phyloP scores from a whole-genome alignment of 139 green algal genomes.

The Mychonastes homosphaera region DNA sequence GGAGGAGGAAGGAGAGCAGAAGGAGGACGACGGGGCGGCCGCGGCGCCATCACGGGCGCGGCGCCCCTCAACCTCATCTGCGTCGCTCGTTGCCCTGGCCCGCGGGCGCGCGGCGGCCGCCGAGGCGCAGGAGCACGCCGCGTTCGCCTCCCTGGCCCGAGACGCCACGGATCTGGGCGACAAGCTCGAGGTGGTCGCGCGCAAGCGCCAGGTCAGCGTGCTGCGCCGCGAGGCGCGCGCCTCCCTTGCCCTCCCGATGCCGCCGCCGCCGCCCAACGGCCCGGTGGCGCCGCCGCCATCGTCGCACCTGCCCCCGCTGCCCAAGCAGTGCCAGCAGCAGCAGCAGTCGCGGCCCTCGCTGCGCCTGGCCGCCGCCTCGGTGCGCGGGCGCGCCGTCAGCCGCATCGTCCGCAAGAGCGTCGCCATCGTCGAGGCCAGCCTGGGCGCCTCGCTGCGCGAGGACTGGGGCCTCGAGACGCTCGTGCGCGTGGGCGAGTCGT shows the following conservation, averaged over 20 bases:
- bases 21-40: background rate
- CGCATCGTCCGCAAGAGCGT: constrained; percentile 12
- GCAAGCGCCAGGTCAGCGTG: constrained; percentile 9
- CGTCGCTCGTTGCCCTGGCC: too few species aligned
- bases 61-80: too few species aligned
- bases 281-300: too few species aligned
- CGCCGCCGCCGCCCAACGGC: too few species aligned
- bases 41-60: too few species aligned
- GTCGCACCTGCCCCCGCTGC: too few species aligned
- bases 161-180: too few species aligned
- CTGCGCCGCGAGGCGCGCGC: too few species aligned
- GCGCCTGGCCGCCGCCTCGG: background rate
- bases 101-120: constrained; percentile 10
- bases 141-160: too few species aligned
- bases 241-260: too few species aligned
- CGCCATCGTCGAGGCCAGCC: background rate
- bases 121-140: constrained; percentile 9
- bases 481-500: constrained; percentile 57
- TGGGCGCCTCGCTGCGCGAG: constrained; percentile 39
- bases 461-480: constrained; percentile 66
- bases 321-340: too few species aligned
- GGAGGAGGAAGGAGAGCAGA: background rate
- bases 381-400: background rate
- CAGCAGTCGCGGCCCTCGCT: background rate
- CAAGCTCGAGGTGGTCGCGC: constrained; percentile 14